phyloP scores from a whole-genome alignment of 352 stramenopile species.

The Ochromonadaceae sp. region DNA sequence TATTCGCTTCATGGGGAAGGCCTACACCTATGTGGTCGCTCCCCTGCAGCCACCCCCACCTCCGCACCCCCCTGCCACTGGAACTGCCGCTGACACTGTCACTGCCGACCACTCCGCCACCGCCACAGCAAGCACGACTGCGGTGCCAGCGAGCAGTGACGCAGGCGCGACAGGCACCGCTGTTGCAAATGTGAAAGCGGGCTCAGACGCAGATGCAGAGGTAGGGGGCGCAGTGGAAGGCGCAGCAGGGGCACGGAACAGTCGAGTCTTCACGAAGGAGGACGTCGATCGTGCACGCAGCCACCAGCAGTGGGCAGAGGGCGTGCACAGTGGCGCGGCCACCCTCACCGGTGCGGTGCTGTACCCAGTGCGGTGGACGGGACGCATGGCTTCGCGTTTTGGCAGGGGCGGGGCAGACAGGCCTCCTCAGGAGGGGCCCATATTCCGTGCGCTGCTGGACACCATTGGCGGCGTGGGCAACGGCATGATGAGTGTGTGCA shows the following conservation, averaged over 20 bases:
- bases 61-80: not conserved
- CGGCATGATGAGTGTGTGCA: not conserved
- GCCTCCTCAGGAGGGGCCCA: too few species aligned
- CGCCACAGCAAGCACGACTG: too few species aligned
- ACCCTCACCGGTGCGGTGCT: not conserved
- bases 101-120: not conserved
- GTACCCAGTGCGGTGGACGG: slow-evolving; percentile 4
- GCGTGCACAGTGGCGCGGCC: not conserved
- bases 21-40: not conserved
- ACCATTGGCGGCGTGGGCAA: slow-evolving; percentile 14
- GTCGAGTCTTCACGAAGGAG: not conserved
- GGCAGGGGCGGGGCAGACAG: too few species aligned
- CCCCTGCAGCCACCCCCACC: not conserved
- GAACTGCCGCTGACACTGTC: not conserved
- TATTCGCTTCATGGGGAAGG: not conserved
- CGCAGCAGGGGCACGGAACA: not conserved
- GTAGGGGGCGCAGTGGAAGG: not conserved
- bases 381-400: not conserved
- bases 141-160: too few species aligned
- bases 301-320: not conserved
- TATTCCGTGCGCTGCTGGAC: too few species aligned
- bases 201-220: not conserved
- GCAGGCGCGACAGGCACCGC: too few species aligned
- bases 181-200: not conserved
- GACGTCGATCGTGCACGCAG: not conserved